Base-by-base conservation (phyloP, 2,329 filamentous ascomycete species). In the Pyrenophora tritici-repentis region DNA sequence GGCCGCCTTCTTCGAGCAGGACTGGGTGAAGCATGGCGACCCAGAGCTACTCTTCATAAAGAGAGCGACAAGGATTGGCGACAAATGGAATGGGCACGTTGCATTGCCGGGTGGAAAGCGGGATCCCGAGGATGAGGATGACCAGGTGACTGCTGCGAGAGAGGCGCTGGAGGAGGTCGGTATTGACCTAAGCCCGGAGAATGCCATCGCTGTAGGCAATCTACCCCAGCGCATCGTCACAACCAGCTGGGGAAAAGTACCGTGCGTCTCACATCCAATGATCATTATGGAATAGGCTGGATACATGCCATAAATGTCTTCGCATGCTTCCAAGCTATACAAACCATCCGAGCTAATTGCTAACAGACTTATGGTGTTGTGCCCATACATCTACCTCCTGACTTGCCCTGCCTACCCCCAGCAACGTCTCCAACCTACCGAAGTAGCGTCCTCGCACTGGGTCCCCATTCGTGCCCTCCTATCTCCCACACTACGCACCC, bases 11-110 rank as follows among this genome's bases (percentile, higher is more conserved):
- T 89, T 88, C 65, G 73, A 76, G 1, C 84, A 86, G 60, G 68
- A 79, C 13, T 89, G 86, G 86, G 84, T 87, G 6, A 79, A 82
- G 57, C 73, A 86, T 67, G 86, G 86, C 18, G 83, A 86, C 54
- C 83, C 86, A 0, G 86, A 89, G 68, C 76, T 86, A n/a, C 76
- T 89, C 3, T 88, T 89, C 68, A 89, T 89, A 69, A 89, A 89
- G 66, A 77, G 86, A 38, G 83, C 86, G 2, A 80, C 85, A 3
- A 77, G 86, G 32, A 77, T 80, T 47, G 85, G 86, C 6, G 86
- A 89, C 68, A 77, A 85, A 50, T 89, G 86, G 86, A 87, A 84
- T 1, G 81, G 83, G 3, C 86, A 89, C 74, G 82, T 88, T 49
- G 86, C 86, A 0, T 72, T 89, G 3, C 86, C 86, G 0, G 86